phyloP scores from a whole-genome alignment of 2,329 filamentous ascomycete genomes.

The Beauveria sp. region DNA sequence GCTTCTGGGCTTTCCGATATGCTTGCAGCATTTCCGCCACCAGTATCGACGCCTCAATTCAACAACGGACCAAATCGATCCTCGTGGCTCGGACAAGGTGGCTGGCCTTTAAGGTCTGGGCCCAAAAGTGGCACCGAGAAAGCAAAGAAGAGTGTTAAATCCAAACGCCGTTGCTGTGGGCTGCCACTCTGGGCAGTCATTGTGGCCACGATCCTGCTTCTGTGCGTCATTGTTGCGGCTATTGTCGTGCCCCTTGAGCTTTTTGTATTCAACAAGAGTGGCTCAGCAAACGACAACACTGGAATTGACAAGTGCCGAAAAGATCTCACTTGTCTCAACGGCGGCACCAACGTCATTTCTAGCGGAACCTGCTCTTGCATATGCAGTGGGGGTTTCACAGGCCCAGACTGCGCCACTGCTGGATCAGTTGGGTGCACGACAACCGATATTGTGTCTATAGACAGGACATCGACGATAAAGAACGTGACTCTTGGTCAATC shows the following conservation, averaged over 20 bases:
- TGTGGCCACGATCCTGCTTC: conserved; percentile 52
- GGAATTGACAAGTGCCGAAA: conserved; percentile 48
- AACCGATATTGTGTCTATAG: conserved; percentile 35
- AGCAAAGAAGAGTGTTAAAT: conserved; percentile 22
- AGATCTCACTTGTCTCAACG: conserved; percentile 64
- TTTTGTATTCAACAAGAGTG: conserved; percentile 48
- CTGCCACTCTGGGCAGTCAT: conserved; percentile 75
- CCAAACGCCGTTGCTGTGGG: conserved; percentile 67
- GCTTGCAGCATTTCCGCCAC: conserved; percentile 58
- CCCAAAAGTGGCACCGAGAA: conserved; percentile 14
- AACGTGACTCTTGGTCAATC: conserved; percentile 77
- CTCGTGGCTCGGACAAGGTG: conserved; percentile 33
- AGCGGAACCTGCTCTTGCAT: conserved; percentile 72
- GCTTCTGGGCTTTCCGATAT: conserved; percentile 54
- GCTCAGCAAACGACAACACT: conserved; percentile 28
- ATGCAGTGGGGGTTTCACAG: conserved; percentile 80
- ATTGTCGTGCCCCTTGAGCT: conserved; percentile 69
- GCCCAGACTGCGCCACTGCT: conserved; percentile 41
- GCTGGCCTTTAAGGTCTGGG: conserved; percentile 10
- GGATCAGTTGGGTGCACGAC: conserved; percentile 46
- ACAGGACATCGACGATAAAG: conserved; percentile 30
- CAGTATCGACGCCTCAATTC: conserved; percentile 39
- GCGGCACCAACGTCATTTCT: conserved; percentile 66
- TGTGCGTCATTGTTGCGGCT: conserved; percentile 71
- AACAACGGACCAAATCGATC: conserved; percentile 36